These are phyloP conservation scores for grape (Vitis vinifera) DNA, from an alignment of 164 flowering plant species.

Conservation along the genomic window ASM3070453v1 NC_081812.1:8476001-8476500, in stretches of 20 bases:
- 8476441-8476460: not conserved
- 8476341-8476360: not conserved
- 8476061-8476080: not conserved
- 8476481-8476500: not conserved
- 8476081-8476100: too few species aligned
- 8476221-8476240: conserved; percentile 11
- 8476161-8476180: not conserved
- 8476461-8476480: not conserved
- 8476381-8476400: not conserved
- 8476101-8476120: too few species aligned
- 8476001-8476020: not conserved
- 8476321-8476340: too few species aligned
- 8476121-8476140: too few species aligned
- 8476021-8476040: conserved; percentile 6
- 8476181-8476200: not conserved
- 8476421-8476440: not conserved
- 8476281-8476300: not conserved
- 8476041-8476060: not conserved
- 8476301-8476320: too few species aligned
- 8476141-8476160: too few species aligned
- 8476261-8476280: not conserved
- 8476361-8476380: not conserved
- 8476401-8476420: not conserved
- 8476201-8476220: conserved; percentile 22
- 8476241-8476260: conserved; percentile 5